phyloP scores from a whole-genome alignment of 768 basidiomycete genomes.

The Pilatotrama ljubarskyi region DNA sequence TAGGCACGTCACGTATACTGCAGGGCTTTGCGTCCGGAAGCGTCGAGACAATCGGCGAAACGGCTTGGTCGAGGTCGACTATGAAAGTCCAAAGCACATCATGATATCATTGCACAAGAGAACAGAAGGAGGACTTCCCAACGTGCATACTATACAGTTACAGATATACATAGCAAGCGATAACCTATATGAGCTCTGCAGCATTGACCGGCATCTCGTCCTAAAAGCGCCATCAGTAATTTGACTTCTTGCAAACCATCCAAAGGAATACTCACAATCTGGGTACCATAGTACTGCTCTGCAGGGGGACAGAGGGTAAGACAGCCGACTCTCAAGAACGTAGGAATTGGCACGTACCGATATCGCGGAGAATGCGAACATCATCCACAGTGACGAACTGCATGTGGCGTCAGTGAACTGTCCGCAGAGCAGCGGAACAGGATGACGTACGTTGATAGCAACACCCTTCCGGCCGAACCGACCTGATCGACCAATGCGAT shows the following conservation, averaged over 20 bases:
- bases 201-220: slow-evolving; percentile 99
- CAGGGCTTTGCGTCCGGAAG: background rate
- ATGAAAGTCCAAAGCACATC: slow-evolving; percentile 8
- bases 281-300: slow-evolving; percentile 98
- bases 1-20: slow-evolving; percentile 4
- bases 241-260: slow-evolving; percentile 24
- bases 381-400: slow-evolving; percentile 95
- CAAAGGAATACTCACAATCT: slow-evolving; percentile 60
- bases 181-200: slow-evolving; percentile 82
- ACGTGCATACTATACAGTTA: slow-evolving; percentile 21
- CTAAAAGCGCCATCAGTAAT: slow-evolving; percentile 39
- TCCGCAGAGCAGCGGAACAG: background rate
- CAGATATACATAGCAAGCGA: slow-evolving; percentile 18
- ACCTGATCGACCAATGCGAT: slow-evolving; percentile 98
- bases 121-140: slow-evolving; percentile 17
- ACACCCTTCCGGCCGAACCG: slow-evolving; percentile 99
- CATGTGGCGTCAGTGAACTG: slow-evolving; percentile 1
- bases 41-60: background rate
- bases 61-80: background rate
- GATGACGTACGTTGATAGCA: slow-evolving; percentile 85
- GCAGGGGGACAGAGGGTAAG: slow-evolving; percentile 1
- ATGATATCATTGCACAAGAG: slow-evolving; percentile 18
- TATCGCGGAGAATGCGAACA: slow-evolving; percentile 94
- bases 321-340: background rate
- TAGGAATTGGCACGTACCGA: slow-evolving; percentile 55